Base-by-base conservation (phyloP, 805 yeast species). In the Candida palmyrensis region DNA sequence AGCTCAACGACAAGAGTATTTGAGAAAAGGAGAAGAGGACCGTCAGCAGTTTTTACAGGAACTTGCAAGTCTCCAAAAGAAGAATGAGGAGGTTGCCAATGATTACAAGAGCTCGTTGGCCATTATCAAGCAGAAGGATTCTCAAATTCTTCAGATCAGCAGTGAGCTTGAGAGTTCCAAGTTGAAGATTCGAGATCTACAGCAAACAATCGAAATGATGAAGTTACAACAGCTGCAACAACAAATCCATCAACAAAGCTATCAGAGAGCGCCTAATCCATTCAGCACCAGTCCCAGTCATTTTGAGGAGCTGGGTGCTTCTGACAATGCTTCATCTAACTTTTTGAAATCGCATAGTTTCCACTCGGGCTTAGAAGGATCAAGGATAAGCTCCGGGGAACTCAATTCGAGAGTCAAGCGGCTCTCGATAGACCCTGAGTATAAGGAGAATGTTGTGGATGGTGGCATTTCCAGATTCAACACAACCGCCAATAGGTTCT, bases 61-160 rank as follows among this genome's bases (percentile, higher is more conserved):
- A 26, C 27, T 57, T 16, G 33, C 47, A 3, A 43, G 39, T 16
- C 27, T 51, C 14, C 43, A 60, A 45, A 32, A 44, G 28, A 38
- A 62, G 36, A 38, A 63, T 10, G 77, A 72, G 13, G 62, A 51
- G 32, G 48, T 71, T 27, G 65, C 64, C 40, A 74, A 69, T 29
- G 79, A 75, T 31, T 67, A 69, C 30, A 74, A 79, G 3, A 66
- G 64, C 25, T 66, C 71, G 30, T 59, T 61, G 27, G 60, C 80
- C 44, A 61, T 69, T 35, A 50, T 75, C 16, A 81, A 81, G 51
- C 78, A 84, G 20, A 78, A 76, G 42, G 92, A 84, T 30, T 75
- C 85, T 0, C 87, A 80, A 49, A 53, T 84, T 6, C 62, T 70
- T 27, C 59, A 92, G 27, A 57, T 77, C 16, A 71, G 63, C 26